These are phyloP conservation scores for Clathrospora elynae DNA, from an alignment of 2,329 filamentous ascomycete genomes.

Conservation along the genomic window DNA sequence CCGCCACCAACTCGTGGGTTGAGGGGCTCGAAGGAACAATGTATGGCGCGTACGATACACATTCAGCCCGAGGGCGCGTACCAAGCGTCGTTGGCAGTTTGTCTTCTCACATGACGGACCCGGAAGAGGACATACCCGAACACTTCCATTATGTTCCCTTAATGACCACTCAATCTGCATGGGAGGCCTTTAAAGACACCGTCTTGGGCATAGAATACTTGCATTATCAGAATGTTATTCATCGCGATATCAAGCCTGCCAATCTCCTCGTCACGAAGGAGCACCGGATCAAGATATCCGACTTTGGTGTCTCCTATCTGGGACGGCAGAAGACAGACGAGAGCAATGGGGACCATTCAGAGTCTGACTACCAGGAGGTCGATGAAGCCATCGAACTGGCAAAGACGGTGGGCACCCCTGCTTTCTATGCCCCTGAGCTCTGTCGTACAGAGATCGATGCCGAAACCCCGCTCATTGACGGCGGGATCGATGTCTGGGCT, in stretches of 20 bases:
- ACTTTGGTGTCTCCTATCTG: conserved; percentile 98
- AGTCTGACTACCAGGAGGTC: conserved; percentile 83
- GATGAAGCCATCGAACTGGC: conserved; percentile 96
- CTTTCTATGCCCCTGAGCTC: conserved; percentile 95
- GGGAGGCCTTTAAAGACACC: conserved; percentile 87
- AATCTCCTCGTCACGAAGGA: conserved; percentile 87
- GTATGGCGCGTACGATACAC: conserved; percentile 71
- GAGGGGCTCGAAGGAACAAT: conserved; percentile 76
- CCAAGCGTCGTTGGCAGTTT: conserved; percentile 82
- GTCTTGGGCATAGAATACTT: conserved; percentile 92
- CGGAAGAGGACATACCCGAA: conserved; percentile 69
- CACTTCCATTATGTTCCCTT: conserved; percentile 93
- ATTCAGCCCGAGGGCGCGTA: conserved; percentile 67
- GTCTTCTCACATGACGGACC: conserved; percentile 58
- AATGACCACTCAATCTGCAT: conserved; percentile 82
- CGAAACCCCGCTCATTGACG: conserved; percentile 77
- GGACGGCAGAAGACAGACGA: conserved; percentile 85
- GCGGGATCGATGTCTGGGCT: conserved; percentile 97
- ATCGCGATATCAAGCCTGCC: conserved; percentile 64
- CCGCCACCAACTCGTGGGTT: conserved; percentile 26
- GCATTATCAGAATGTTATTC: conserved; percentile 58
- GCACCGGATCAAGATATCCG: conserved; percentile 93
- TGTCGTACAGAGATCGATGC: conserved; percentile 80
- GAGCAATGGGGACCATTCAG: conserved; percentile 70
- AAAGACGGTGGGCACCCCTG: conserved; percentile 95